Evolutionary conservation across 2,329 filamentous ascomycete genomes (phyloP), one percentile per base, ranked within the genome.

Genomic region (Colletotrichum truncatum): DNA sequence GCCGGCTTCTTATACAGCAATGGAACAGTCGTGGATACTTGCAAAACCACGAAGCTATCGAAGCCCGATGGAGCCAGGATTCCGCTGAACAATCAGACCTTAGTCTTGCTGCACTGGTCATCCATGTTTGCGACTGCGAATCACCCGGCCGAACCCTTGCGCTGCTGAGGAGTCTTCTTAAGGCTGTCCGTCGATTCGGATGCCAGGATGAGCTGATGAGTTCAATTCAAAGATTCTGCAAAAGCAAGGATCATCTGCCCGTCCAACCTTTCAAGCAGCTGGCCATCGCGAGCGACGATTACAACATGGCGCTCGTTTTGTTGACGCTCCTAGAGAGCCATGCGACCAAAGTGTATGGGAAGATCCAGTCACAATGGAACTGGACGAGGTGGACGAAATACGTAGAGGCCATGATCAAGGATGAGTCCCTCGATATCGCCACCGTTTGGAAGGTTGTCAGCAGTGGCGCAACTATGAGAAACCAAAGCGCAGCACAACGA

Each of bases 351-450:
- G 54, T 67, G 11, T 18, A 53, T 14, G 23, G 34, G 5, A 39
- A 36, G 6, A 57, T 70, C 25, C 49, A 57, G 3, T 70, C 4
- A 4, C 26, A 10, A 21, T 77, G 77, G 73, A 52, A 70, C 14
- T 80, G 77, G 76, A 69, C 70, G 12, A 52, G 69, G 11, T 81
- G 78, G 79, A 63, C 59, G 16, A 70, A 69, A 4, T 73, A 79
- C 56, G 43, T 73, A 4, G 69, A 78, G 38, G 49, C 58, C 25
- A 75, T 81, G 64, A 73, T 80, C 64, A 71, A 71, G 36, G 76
- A 80, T 54, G 62, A 71, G 4, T 51, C 69, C 6, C 34, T 78
- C 11, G 58, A 66, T 6, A 32, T 68, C 9, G 18, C 30, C 14
- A 53, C 68, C 7, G 68, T 77, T 9, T 78, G 76, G 76, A 63